phyloP scores from a whole-genome alignment of 2,329 filamentous ascomycete genomes.

The Penicillium sp. region DNA sequence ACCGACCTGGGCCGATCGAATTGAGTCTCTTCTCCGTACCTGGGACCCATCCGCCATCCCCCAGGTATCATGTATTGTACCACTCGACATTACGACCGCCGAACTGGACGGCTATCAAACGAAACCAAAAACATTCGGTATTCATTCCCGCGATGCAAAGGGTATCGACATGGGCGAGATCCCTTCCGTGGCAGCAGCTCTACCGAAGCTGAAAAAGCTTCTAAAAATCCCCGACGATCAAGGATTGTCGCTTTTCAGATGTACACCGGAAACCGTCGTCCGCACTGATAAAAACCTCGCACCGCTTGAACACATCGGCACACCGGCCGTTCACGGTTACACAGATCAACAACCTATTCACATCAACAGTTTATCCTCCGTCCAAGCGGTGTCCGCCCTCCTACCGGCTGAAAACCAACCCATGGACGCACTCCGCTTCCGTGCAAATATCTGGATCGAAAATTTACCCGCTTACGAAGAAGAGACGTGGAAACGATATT shows the following conservation, averaged over 20 bases:
- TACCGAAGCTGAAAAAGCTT: constrained; percentile 24
- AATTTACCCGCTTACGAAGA: constrained; percentile 24
- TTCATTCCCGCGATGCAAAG: constrained; percentile 16
- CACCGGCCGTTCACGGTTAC: constrained; percentile 26
- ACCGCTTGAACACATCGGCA: constrained; percentile 24
- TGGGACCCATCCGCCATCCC: constrained; percentile 14
- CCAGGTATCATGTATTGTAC: constrained; percentile 13
- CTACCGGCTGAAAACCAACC: constrained; percentile 26
- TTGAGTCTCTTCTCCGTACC: constrained; percentile 16
- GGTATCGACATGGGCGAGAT: constrained; percentile 17
- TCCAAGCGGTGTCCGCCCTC: constrained; percentile 24
- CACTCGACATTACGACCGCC: constrained; percentile 9
- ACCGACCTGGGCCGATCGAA: constrained; percentile 6
- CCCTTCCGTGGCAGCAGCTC: constrained; percentile 13
- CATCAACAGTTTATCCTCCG: constrained; percentile 26
- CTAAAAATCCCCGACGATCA: constrained; percentile 15
- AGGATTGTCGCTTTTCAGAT: constrained; percentile 18
- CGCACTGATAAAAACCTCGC: constrained; percentile 26
- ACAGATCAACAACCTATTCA: constrained; percentile 29
- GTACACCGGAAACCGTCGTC: constrained; percentile 22
- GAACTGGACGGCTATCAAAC: constrained; percentile 7
- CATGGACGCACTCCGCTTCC: constrained; percentile 26
- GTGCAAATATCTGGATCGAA: constrained; percentile 26
- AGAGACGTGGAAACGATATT: constrained; percentile 27
- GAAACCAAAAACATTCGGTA: constrained; percentile 12